phyloP scores from a whole-genome alignment of 1,139 yeast genomes.

The Candida sanyaensis region DNA sequence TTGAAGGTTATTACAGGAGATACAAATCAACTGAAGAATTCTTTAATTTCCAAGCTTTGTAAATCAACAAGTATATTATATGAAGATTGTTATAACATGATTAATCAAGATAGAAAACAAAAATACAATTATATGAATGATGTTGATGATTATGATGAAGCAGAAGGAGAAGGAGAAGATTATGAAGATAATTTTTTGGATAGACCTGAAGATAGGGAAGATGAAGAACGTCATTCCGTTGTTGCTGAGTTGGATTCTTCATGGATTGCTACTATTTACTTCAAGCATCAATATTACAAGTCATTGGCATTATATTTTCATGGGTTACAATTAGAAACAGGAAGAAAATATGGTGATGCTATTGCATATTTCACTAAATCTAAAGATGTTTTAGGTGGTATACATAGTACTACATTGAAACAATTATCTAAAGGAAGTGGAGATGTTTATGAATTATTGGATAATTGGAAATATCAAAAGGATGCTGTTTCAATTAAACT shows the following conservation, averaged over 20 bases:
- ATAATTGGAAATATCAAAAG: conserved; percentile 45
- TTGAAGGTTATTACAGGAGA: conserved; percentile 59
- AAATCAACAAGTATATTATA: conserved; percentile 60
- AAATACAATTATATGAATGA: conserved; percentile 16
- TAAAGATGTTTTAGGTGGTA: conserved; percentile 30
- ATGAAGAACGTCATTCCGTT: conserved; percentile 26
- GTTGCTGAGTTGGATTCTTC: conserved; percentile 46
- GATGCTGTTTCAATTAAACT: conserved; percentile 49
- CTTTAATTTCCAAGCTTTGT: conserved; percentile 74
- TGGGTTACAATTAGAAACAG: conserved; percentile 49
- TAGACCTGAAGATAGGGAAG: conserved; percentile 21
- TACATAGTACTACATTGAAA: conserved; percentile 26
- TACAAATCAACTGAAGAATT: conserved; percentile 52
- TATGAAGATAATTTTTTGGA: conserved; percentile 18
- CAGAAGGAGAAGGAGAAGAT: conserved; percentile 20
- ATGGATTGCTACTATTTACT: conserved; percentile 47
- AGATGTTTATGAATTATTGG: conserved; percentile 40
- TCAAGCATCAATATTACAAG: conserved; percentile 49
- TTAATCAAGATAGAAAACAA: conserved; percentile 13
- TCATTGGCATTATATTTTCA: conserved; percentile 53
- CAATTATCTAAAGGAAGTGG: conserved; percentile 27
- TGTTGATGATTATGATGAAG: conserved; percentile 17
- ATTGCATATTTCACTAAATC: conserved; percentile 68
- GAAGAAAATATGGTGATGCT: conserved; percentile 71
- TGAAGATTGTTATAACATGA: conserved; percentile 41